Base-by-base conservation (phyloP, 306 rosid genomes). In the Pyrus bretschneideri region DNA sequence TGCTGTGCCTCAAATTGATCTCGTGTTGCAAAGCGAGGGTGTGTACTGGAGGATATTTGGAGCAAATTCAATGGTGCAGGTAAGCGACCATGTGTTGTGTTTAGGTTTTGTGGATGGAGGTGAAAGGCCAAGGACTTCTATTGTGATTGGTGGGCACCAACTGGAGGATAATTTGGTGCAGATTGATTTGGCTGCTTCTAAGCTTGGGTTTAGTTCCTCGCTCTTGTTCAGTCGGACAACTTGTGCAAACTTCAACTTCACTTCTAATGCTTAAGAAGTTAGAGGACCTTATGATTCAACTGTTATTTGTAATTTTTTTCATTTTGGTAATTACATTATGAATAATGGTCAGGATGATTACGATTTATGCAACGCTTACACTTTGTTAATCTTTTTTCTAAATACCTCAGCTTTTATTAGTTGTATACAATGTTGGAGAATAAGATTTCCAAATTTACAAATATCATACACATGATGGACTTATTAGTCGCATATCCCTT, bases 101-200 rank as follows among this genome's bases (percentile, higher is more conserved):
- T 74, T 91, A 79, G 96, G 90, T 3, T 84, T 91, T 57, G 88
- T 89, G 58, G 90, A 91, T 68, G 96, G 86, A 21, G 96, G 91
- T 18, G 49, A 68, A 10, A 31, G 54, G 45, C 83, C 84, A 21
- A 78, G 73, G 76, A 82, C 90, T 58, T 80, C 91, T 2, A 84
- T 89, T 38, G 83, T 81, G 21, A 87, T 89, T 49, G 93, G 96
- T 10, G 93, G 88, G 19, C 86, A 78, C 58, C 93, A 88, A 30
- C 49, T 90, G 79, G 91, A 90, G 81, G 82, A 90, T 31, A 90
- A 88, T 65, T 75, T 90, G 23, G 31, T 88, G 14, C 88, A 90
- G 71, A 80, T 88, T 75, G 93, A 87, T 71, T 72, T 88, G 21
- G 86, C 80, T 14, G 25, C 71, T 5, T 85, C 91, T 1, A 85